These are phyloP conservation scores for Pichia sp. DNA, from an alignment of 1,139 yeast species.

Conservation along the genomic window DNA sequence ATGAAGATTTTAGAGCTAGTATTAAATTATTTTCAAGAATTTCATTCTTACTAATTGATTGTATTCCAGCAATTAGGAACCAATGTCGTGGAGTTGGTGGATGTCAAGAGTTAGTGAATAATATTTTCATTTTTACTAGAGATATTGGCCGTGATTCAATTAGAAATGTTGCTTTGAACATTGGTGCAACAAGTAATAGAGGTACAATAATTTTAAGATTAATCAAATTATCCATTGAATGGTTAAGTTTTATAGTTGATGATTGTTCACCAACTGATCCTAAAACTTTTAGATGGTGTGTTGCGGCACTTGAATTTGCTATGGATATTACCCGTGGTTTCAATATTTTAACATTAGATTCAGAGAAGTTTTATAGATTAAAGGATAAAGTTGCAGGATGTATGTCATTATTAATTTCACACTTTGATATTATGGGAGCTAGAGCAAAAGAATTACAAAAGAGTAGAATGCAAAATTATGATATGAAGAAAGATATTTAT, in stretches of 20 bases:
- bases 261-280: conserved; percentile 91
- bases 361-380: conserved; percentile 65
- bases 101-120: conserved; percentile 71
- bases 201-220: conserved; percentile 66
- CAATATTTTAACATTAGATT: conserved; percentile 72
- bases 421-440: conserved; percentile 98
- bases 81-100: conserved; percentile 43
- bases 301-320: conserved; percentile 88
- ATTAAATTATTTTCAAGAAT: conserved; percentile 64
- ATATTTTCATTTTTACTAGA: conserved; percentile 70
- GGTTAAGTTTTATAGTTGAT: conserved; percentile 91
- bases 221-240: conserved; percentile 71
- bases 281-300: conserved; percentile 93
- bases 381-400: conserved; percentile 88
- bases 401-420: conserved; percentile 87
- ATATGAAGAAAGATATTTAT: conserved; percentile 39
- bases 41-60: conserved; percentile 59
- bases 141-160: conserved; percentile 77
- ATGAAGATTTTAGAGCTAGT: conserved; percentile 62
- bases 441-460: conserved; percentile 66
- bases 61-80: conserved; percentile 48
- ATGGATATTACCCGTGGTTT: conserved; percentile 93
- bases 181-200: conserved; percentile 36
- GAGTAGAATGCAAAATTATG: conserved; percentile 47
- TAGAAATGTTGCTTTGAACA: conserved; percentile 48